Conservation (phyloP, 129 eudicot species). For the Centrapalus pauciflorus region DNA sequence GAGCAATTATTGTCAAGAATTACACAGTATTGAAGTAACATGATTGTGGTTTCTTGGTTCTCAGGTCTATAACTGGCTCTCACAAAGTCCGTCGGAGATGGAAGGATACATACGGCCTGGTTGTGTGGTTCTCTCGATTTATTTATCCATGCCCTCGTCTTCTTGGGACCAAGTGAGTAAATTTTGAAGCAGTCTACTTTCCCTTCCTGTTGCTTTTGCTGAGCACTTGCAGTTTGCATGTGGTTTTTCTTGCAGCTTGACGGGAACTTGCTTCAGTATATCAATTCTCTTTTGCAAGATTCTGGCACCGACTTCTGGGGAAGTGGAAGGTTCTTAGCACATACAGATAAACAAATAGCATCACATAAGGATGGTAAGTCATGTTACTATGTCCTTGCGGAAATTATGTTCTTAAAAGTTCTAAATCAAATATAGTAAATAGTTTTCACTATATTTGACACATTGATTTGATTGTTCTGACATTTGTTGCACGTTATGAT, state of each 20-base stretch:
- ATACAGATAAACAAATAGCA: conserved; percentile 66
- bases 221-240: conserved; percentile 18
- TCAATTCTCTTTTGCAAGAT: conserved; percentile 47
- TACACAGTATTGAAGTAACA: background rate
- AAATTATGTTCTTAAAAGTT: background rate
- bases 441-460: background rate
- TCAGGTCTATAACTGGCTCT: conserved; percentile 83
- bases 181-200: background rate
- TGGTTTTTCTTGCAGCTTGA: conserved; percentile 61
- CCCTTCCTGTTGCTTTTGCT: conserved; percentile 10
- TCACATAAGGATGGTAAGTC: conserved; percentile 65
- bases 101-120: conserved; percentile 98
- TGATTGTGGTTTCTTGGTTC: conserved; percentile 6
- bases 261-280: conserved; percentile 43
- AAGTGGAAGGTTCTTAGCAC: conserved; percentile 67
- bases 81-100: conserved; percentile 85
- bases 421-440: background rate
- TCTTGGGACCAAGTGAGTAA: conserved; percentile 79
- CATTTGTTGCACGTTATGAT: conserved; percentile 8
- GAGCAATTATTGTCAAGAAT: background rate
- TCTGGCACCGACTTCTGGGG: conserved; percentile 63
- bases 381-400: background rate
- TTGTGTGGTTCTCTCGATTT: conserved; percentile 73
- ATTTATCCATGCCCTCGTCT: conserved; percentile 67
- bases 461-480: background rate